Evolutionary conservation across 2,329 filamentous ascomycete genomes (phyloP).

Genomic region (Juglanconis juglandina): DNA sequence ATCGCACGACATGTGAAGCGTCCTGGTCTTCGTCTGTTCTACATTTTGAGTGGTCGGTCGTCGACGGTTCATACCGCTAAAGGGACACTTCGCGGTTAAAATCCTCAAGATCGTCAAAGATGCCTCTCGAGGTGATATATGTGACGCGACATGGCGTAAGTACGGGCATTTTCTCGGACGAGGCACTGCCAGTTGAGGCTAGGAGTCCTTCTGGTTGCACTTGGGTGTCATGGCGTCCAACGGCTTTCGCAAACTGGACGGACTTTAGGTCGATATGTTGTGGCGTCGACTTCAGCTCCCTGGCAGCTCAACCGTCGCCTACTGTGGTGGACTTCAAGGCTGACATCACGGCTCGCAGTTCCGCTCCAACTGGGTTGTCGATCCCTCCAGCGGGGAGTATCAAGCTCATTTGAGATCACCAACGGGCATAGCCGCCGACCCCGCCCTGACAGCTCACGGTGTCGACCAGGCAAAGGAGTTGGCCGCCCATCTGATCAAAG

Average conservation of each 20-base stretch:
- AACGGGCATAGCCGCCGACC: slow-evolving; percentile 84
- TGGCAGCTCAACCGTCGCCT: background rate
- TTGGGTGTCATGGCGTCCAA: too few relatives aligned
- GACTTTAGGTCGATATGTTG: background rate
- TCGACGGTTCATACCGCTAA: background rate
- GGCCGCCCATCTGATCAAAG: slow-evolving; percentile 57
- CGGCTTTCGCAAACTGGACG: too few relatives aligned
- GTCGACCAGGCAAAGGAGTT: slow-evolving; percentile 80
- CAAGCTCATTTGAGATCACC: slow-evolving; percentile 70
- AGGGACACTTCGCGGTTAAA: background rate
- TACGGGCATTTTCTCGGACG: slow-evolving; percentile 18
- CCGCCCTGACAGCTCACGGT: slow-evolving; percentile 81
- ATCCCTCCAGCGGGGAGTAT: slow-evolving; percentile 77
- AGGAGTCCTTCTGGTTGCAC: too few relatives aligned
- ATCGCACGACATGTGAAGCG: background rate
- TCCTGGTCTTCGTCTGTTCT: background rate
- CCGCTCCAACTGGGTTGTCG: slow-evolving; percentile 84
- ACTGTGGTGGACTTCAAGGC: background rate
- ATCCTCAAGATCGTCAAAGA: slow-evolving; percentile 27
- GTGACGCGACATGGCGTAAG: slow-evolving; percentile 72
- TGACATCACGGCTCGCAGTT: slow-evolving; percentile 54
- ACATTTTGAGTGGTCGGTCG: background rate
- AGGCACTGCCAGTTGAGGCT: too few relatives aligned
- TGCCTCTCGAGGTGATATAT: slow-evolving; percentile 70
- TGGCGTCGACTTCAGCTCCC: background rate